Conservation (phyloP, 495 filamentous ascomycete genomes). For the Ramalina peruviana region DNA sequence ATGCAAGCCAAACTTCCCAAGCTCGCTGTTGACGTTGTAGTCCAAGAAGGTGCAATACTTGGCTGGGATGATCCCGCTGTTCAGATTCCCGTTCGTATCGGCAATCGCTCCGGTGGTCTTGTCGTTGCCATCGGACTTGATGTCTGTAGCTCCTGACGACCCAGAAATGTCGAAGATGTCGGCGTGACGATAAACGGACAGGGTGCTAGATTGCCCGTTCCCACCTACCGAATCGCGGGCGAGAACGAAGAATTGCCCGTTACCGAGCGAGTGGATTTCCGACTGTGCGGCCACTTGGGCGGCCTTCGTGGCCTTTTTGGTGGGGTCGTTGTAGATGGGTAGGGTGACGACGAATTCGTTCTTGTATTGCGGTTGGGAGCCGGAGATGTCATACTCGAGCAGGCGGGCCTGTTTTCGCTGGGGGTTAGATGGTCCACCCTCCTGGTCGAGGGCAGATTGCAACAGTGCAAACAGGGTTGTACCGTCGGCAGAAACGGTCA, state of each 20-base stretch:
- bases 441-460: conserved; percentile 53
- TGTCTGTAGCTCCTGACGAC: conserved; percentile 41
- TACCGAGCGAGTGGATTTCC: conserved; percentile 53
- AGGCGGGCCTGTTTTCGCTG: conserved; percentile 43
- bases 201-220: conserved; percentile 36
- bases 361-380: conserved; percentile 27
- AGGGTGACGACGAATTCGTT: conserved; percentile 58
- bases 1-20: conserved; percentile 53
- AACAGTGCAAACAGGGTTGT: conserved; percentile 53
- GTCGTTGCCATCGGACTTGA: conserved; percentile 41
- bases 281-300: conserved; percentile 50
- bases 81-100: conserved; percentile 37
- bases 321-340: conserved; percentile 40
- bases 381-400: conserved; percentile 46
- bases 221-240: conserved; percentile 52
- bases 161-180: conserved; percentile 56
- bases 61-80: conserved; percentile 43
- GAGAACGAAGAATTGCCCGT: conserved; percentile 54
- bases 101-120: conserved; percentile 36
- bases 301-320: conserved; percentile 18
- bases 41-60: conserved; percentile 59
- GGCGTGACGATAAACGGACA: conserved; percentile 54
- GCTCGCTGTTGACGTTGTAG: conserved; percentile 55
- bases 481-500: conserved; percentile 50
- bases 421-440: conserved; percentile 44